Conservation (phyloP, 2,329 filamentous ascomycete genomes). For the Bipolaris cookei region DNA sequence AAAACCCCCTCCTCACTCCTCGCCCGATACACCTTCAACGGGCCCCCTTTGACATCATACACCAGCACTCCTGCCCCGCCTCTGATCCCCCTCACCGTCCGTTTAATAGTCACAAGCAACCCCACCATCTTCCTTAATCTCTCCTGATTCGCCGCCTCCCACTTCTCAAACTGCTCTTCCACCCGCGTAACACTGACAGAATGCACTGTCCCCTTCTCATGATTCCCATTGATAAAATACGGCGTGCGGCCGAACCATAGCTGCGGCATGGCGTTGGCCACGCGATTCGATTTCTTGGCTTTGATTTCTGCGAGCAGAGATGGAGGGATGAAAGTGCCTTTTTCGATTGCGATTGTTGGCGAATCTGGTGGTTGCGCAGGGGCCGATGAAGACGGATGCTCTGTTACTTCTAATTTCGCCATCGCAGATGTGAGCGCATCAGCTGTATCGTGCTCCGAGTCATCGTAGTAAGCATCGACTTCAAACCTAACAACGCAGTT, state of each 20-base stretch:
- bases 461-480: constrained; percentile 29
- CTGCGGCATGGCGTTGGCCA: constrained; percentile 21
- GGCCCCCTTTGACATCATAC: constrained; percentile 16
- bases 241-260: constrained; percentile 34
- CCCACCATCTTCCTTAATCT: constrained; percentile 26
- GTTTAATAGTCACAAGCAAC: constrained; percentile 21
- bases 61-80: constrained; percentile 20
- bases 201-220: constrained; percentile 19
- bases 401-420: constrained; percentile 1
- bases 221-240: constrained; percentile 24
- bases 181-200: constrained; percentile 11
- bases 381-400: not conserved
- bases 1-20: constrained; percentile 15
- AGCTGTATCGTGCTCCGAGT: not conserved
- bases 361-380: not conserved
- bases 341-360: constrained; percentile 2
- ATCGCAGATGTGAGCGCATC: constrained; percentile 9
- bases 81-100: not conserved
- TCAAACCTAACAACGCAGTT: constrained; percentile 28
- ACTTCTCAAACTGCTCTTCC: constrained; percentile 13
- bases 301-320: constrained; percentile 29
- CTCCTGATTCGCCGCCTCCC: constrained; percentile 25
- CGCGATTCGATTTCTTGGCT: constrained; percentile 5
- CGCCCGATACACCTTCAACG: constrained; percentile 15
- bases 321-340: constrained; percentile 9